Conservation (phyloP, 176 grass and related monocot genomes). For the Aechmea fasciata region DNA sequence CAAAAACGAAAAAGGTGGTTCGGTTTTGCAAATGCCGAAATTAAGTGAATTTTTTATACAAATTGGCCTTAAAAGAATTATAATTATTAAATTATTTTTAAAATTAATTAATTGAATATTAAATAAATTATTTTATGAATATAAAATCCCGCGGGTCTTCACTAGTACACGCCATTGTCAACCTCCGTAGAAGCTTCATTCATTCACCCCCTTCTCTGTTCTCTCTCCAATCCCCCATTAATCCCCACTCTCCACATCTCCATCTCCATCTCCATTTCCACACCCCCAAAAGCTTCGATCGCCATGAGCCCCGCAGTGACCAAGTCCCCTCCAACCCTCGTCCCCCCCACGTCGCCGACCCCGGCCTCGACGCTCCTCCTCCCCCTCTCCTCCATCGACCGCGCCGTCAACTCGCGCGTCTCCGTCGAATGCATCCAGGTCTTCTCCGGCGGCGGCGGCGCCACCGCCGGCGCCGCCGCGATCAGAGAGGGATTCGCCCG, state of each 20-base stretch:
- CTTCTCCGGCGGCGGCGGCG: conserved; percentile 15
- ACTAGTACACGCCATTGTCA: too few species aligned
- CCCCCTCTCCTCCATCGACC: conserved; percentile 66
- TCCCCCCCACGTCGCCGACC: conserved; percentile 25
- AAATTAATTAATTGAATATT: too few species aligned
- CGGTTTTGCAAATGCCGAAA: too few species aligned
- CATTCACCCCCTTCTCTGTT: background rate
- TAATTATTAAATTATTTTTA: too few species aligned
- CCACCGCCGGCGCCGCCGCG: conserved; percentile 6
- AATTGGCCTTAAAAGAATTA: too few species aligned
- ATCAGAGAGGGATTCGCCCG: conserved; percentile 49
- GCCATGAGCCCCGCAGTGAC: conserved; percentile 19
- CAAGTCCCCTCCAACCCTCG: conserved; percentile 33
- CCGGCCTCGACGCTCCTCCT: conserved; percentile 33
- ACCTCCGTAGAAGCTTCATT: too few species aligned
- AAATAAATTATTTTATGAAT: too few species aligned
- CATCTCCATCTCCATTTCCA: conserved; percentile 1
- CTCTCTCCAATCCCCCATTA: background rate
- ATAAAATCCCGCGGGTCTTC: too few species aligned
- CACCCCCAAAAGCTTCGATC: background rate
- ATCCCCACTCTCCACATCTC: background rate
- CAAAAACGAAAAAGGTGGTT: too few species aligned
- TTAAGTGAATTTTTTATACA: too few species aligned
- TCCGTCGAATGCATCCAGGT: conserved; percentile 60
- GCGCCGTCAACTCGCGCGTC: conserved; percentile 30